These are phyloP conservation scores for Monilinia polystroma DNA, from an alignment of 2,329 filamentous ascomycete genomes.

Conservation along the genomic window DNA sequence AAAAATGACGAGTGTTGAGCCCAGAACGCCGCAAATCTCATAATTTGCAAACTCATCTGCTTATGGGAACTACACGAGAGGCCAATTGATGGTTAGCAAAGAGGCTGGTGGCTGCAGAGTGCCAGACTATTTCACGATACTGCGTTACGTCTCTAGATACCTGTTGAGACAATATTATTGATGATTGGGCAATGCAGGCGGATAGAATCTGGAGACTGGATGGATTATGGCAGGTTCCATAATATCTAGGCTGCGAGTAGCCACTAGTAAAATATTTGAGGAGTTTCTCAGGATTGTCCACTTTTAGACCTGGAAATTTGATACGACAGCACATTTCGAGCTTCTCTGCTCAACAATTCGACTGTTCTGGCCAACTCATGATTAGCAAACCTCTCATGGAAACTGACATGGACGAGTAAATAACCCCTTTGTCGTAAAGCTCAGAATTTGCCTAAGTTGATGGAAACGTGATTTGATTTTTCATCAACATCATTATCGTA, in stretches of 20 bases:
- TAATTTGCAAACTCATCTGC: not conserved
- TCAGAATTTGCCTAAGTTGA: not conserved
- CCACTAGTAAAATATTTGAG: not conserved
- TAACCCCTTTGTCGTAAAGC: not conserved
- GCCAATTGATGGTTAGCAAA: not conserved
- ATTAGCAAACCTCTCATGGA: not conserved
- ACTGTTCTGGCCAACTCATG: constrained; percentile 5
- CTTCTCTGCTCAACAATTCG: not conserved
- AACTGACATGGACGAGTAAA: not conserved
- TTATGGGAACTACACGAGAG: not conserved
- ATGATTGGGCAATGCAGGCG: not conserved
- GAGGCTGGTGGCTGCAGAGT: not conserved
- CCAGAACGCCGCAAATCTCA: not conserved
- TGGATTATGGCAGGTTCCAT: not conserved
- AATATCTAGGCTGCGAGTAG: not conserved
- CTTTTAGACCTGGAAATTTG: not conserved
- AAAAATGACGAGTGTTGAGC: not conserved
- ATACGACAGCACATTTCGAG: not conserved
- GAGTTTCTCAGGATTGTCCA: not conserved
- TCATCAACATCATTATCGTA: not conserved
- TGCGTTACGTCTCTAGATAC: not conserved
- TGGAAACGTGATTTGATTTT: not conserved
- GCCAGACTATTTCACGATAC: not conserved
- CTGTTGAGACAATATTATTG: too few relatives aligned
- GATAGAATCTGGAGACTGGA: too few relatives aligned